Base-by-base conservation (phyloP, 2,329 filamentous ascomycete species). In the Neopestalotiopsis clavispora region DNA sequence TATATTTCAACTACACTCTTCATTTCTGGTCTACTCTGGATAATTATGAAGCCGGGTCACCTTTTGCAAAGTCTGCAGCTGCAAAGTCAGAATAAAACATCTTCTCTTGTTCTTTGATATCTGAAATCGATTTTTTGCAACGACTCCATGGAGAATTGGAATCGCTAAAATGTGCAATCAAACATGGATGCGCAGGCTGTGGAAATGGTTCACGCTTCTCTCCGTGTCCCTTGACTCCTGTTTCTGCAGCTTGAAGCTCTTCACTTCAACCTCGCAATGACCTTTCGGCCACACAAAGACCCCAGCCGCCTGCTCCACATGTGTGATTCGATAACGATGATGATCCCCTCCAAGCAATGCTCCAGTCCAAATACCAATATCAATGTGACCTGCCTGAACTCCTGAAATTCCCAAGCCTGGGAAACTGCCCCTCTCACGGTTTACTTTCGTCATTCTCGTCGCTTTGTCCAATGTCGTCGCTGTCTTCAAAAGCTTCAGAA, bases 401-500 rank as follows among this genome's bases (percentile, higher is more conserved):
- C 61, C 61, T 45, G 23, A 64, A 49, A 14, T 30, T 40, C 61
- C 23, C 13, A 20, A 45, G 20, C 17, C 38, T 42, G 17, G 28
- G 20, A 28, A 28, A 28, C 38, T 23, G 38, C 38, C 17, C n/a
- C 20, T 13, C 42, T 32, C 34, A 64, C n/a, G 7, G 34, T 4
- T 28, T 28, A 17, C 60, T 67, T n/a, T 76, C 77, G 20, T 77
- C 78, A 17, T 76, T 78, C 7, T 80, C 79, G 34, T 80, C 75
- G 66, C 80, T 76, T 23, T 78, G 78, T 32, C 77, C 72, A 38
- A 77, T 68, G 61, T 77, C 71, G 32, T 79, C 76, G 30, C 72
- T 75, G 61, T 79, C 78, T 13, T 78, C 78, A 5, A 78, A 76
- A 4, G 77, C 77, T 4, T 76, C 75, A 2, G 78, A 77, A 4